A percentile compares a stretch with the other conserved stretches of the same genome.
phyloP scores from a whole-genome alignment of 2,329 filamentous ascomycete species.

The Hymenoscyphus scutula region DNA sequence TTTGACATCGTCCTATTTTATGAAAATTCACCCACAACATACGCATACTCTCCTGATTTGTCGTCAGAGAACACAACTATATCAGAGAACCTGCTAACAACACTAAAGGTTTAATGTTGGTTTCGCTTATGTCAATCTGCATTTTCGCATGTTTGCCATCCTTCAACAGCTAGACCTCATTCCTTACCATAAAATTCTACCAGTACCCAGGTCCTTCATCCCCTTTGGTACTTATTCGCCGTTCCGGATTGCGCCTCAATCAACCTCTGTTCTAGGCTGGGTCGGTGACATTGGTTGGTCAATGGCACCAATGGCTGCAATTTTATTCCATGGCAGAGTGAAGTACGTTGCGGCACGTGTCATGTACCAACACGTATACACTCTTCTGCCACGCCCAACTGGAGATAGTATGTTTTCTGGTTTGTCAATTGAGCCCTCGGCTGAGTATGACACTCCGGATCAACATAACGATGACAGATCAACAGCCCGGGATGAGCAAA shows the following conservation, averaged over 20 bases:
- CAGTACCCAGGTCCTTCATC: conserved; percentile 29
- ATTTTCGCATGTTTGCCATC: conserved; percentile 35
- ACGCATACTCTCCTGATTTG: conserved; percentile 20
- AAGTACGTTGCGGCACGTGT: conserved; percentile 26
- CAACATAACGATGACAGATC: conserved; percentile 14
- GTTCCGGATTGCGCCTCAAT: conserved; percentile 19
- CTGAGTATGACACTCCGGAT: conserved; percentile 30
- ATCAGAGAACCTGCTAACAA: conserved; percentile 17
- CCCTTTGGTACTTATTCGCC: conserved; percentile 33
- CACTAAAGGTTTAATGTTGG: conserved; percentile 24
- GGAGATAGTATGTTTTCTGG: conserved; percentile 33
- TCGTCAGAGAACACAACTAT: not conserved
- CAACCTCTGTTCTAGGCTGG: conserved; percentile 23
- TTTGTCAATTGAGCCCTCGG: conserved; percentile 19
- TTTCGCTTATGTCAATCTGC: conserved; percentile 30
- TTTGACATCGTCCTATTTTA: not conserved
- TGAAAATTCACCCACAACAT: conserved; percentile 7
- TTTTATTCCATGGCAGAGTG: conserved; percentile 27
- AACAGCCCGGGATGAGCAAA: conserved; percentile 28
- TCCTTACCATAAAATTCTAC: conserved; percentile 24
- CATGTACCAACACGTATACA: conserved; percentile 34
- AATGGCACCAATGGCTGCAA: conserved; percentile 29
- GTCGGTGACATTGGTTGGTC: conserved; percentile 19
- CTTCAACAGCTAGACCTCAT: conserved; percentile 36
- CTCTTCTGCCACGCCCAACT: conserved; percentile 30